Evolutionary conservation across 2,329 filamentous ascomycete species (phyloP).

Genomic region (Colletotrichum paranaense): DNA sequence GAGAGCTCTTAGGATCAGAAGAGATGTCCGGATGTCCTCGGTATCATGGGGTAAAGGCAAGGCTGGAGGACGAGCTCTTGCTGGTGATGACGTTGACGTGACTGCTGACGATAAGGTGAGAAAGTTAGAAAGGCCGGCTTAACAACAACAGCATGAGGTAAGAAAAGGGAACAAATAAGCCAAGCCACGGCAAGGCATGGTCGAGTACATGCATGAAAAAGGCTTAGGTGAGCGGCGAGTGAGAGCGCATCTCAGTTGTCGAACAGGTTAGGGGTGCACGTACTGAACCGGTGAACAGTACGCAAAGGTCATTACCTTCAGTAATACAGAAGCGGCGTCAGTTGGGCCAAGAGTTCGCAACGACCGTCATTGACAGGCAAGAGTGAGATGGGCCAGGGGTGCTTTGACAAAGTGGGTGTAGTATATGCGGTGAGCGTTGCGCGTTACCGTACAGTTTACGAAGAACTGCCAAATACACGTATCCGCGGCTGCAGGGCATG

Average conservation of each 20-base stretch:
- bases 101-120: neutral
- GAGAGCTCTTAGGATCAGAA: neutral
- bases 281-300: slow-evolving; percentile 4
- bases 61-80: neutral
- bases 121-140: neutral
- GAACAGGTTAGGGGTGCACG: slow-evolving; percentile 22
- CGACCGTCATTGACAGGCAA: slow-evolving; percentile 16
- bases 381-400: neutral
- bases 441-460: slow-evolving; percentile 19
- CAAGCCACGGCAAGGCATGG: slow-evolving; percentile 11
- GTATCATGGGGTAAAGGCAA: slow-evolving; percentile 6
- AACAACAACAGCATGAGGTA: neutral
- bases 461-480: slow-evolving; percentile 29
- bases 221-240: slow-evolving; percentile 19
- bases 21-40: neutral
- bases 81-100: neutral
- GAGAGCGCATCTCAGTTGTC: neutral
- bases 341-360: slow-evolving; percentile 10
- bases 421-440: neutral
- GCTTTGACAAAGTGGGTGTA: neutral
- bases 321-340: slow-evolving; percentile 4
- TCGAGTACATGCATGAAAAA: neutral
- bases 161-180: neutral
- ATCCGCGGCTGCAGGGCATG: slow-evolving; percentile 20
- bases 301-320: neutral